phyloP scores from a whole-genome alignment of 108 stramenopile genomes.

The Cyclotella atomus region DNA sequence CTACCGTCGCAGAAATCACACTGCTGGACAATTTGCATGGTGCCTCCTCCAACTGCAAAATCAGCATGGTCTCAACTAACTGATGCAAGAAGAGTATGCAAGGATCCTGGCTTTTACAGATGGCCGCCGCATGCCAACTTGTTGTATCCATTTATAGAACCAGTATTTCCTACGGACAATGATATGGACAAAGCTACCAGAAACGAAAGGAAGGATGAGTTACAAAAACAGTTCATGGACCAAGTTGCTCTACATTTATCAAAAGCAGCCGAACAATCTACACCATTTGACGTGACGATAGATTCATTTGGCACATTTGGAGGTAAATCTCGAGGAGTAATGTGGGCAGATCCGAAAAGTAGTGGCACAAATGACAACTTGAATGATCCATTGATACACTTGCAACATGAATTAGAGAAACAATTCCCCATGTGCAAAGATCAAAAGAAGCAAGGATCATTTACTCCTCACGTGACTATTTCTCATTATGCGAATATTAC shows the following conservation, averaged over 20 bases:
- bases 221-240: slow-evolving; percentile 1
- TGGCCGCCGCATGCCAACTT: slow-evolving; percentile 89
- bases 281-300: slow-evolving; percentile 66
- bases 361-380: slow-evolving; percentile 29
- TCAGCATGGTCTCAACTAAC: slow-evolving; percentile 63
- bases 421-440: slow-evolving; percentile 73
- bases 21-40: slow-evolving; percentile 71
- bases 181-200: not conserved
- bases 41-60: slow-evolving; percentile 62
- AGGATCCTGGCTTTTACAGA: slow-evolving; percentile 79
- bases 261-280: slow-evolving; percentile 43
- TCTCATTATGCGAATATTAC: slow-evolving; percentile 66
- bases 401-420: slow-evolving; percentile 58
- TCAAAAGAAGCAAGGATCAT: slow-evolving; percentile 52
- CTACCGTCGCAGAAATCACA: slow-evolving; percentile 39
- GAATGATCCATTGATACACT: slow-evolving; percentile 51
- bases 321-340: slow-evolving; percentile 67
- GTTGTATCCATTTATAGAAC: slow-evolving; percentile 78
- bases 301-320: slow-evolving; percentile 77
- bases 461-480: slow-evolving; percentile 80
- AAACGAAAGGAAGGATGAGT: slow-evolving; percentile 25
- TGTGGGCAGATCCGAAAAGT: slow-evolving; percentile 76
- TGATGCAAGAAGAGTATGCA: slow-evolving; percentile 54
- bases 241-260: slow-evolving; percentile 20
- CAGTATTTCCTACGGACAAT: slow-evolving; percentile 9